Evolutionary conservation across 140 eudicot species (phyloP).

Genomic region (Anethum foeniculum): DNA sequence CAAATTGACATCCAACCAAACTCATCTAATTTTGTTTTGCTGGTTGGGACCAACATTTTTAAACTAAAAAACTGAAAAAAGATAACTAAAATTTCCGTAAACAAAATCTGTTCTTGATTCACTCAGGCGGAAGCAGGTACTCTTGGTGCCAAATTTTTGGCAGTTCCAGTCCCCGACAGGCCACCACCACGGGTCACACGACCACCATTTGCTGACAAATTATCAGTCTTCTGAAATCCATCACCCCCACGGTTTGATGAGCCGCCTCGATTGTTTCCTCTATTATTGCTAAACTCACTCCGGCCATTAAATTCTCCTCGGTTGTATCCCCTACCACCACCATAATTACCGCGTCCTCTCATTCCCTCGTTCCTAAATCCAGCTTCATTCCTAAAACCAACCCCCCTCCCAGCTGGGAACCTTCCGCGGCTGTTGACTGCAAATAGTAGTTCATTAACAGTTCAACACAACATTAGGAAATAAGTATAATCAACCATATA

Average conservation of each 20-base stretch:
- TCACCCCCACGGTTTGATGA: slow-evolving; percentile 41
- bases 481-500: background rate
- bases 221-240: slow-evolving; percentile 50
- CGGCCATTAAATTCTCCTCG: slow-evolving; percentile 50
- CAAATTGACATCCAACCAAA: slow-evolving; percentile 2
- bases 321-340: slow-evolving; percentile 45
- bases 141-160: slow-evolving; percentile 43
- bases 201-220: slow-evolving; percentile 26
- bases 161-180: slow-evolving; percentile 31
- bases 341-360: slow-evolving; percentile 71
- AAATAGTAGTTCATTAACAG: background rate
- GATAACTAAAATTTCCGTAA: slow-evolving; percentile 1
- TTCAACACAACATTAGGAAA: background rate
- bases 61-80: slow-evolving; percentile 18
- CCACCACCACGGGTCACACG: slow-evolving; percentile 51
- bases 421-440: slow-evolving; percentile 57
- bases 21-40: slow-evolving; percentile 10
- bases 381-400: slow-evolving; percentile 10
- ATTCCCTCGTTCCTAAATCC: slow-evolving; percentile 61
- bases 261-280: slow-evolving; percentile 43
- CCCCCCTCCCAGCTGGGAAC: slow-evolving; percentile 57
- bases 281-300: slow-evolving; percentile 43
- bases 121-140: slow-evolving; percentile 48
- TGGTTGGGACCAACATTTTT: slow-evolving; percentile 14
- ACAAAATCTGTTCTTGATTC: background rate